phyloP scores from a whole-genome alignment of 1,284 basidiomycete genomes.

The Tylopilus sp. region DNA sequence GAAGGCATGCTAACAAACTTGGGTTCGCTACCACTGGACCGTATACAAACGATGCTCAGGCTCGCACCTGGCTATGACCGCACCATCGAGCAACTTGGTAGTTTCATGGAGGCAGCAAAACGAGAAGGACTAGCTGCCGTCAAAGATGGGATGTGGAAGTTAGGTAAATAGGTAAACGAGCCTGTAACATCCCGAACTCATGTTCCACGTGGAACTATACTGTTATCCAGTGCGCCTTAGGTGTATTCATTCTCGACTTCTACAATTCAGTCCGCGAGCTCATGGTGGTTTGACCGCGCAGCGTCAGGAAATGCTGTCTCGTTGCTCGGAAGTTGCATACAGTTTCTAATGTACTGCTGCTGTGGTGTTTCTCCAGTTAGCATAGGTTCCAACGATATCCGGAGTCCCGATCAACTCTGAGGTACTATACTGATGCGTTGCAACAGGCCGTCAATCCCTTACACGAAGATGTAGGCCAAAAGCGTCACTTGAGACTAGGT shows the following conservation, averaged over 20 bases:
- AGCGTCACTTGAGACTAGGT: too few relatives aligned
- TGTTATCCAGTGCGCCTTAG: neutral
- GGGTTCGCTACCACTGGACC: conserved; percentile 64
- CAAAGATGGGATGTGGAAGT: conserved; percentile 72
- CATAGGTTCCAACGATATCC: too few relatives aligned
- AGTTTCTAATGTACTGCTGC: too few relatives aligned
- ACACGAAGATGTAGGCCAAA: too few relatives aligned
- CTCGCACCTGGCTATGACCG: conserved; percentile 78
- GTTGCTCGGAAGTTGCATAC: too few relatives aligned
- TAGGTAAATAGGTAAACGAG: conserved; percentile 35
- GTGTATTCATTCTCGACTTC: neutral
- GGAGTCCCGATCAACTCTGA: too few relatives aligned
- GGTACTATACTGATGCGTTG: too few relatives aligned
- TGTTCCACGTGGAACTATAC: neutral
- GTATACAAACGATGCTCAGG: conserved; percentile 80
- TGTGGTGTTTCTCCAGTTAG: too few relatives aligned
- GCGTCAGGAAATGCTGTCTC: too few relatives aligned
- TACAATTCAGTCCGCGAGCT: neutral
- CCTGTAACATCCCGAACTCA: neutral
- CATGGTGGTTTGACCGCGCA: neutral
- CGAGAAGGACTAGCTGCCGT: conserved; percentile 71
- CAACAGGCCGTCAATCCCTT: too few relatives aligned
- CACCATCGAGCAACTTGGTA: conserved; percentile 68
- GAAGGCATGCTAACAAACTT: conserved; percentile 85
- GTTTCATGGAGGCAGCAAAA: conserved; percentile 75